Base-by-base conservation (phyloP, 2,329 filamentous ascomycete species). In the Rutstroemia sp. region DNA sequence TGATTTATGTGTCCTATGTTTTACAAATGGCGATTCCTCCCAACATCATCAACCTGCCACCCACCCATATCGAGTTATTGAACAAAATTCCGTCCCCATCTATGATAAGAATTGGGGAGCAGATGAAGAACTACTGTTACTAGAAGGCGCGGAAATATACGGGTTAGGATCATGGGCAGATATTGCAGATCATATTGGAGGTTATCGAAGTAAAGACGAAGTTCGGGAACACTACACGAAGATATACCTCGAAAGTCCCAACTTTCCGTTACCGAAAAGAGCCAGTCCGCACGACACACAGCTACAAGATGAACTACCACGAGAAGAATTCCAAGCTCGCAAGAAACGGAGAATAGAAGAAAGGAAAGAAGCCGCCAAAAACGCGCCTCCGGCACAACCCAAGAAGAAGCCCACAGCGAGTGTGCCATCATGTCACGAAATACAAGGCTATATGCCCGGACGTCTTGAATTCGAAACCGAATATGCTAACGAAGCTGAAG, bases 361-460 rank as follows among this genome's bases (percentile, higher is more conserved):
- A 64, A 83, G 91, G 61, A 91, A 95, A 67, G 89, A 96, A 61
- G 86, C 84, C 1, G 87, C 89, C 44, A 95, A 94, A 72, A 88
- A 87, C 60, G 88, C 89, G 8, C 84, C 89, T 0, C 86, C 90
- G 0, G 80, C 91, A 39, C 88, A 89, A 23, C 90, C 92, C 1
- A 96, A 96, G 73, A 92, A 92, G 65, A 97, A 97, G 69, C 94
- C 94, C 0, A 97, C 92, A 0, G 92, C 92, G 8, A 95, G 89
- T 75, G 91, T 96, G 2, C 94, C 94, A 0, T 87, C 91, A 36
- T 99, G 94, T 71, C 94, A 99, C 75, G 94, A 99, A 72, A 94
- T 99, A 39, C 91, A 96, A 72, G 94, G 94, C 3, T 99, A 95
- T 71, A 99, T 99, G 94, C 94, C 94, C 3, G 94, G 94, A 46